Conservation (phyloP, 2,329 filamentous ascomycete genomes). For the Dothistroma pini region DNA sequence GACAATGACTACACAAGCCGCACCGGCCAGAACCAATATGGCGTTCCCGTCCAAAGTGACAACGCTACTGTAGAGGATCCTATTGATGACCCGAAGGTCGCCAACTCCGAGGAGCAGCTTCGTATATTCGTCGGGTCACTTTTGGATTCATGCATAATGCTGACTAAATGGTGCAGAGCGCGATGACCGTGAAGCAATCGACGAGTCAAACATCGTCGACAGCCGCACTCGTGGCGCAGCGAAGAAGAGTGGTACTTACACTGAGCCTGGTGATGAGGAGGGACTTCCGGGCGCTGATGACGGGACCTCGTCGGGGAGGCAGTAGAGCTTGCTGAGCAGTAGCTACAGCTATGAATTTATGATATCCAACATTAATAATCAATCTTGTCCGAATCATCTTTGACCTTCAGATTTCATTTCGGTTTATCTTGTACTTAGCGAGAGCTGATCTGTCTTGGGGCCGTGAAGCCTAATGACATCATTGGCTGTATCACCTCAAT, state of each 20-base stretch:
- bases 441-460: too few relatives aligned
- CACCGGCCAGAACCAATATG: conserved; percentile 44
- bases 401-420: not conserved
- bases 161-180: conserved; percentile 31
- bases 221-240: conserved; percentile 47
- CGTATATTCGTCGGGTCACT: conserved; percentile 34
- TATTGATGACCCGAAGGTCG: conserved; percentile 41
- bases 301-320: conserved; percentile 19
- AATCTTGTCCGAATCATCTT: not conserved
- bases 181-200: conserved; percentile 50
- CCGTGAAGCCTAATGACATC: too few relatives aligned
- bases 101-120: conserved; percentile 48
- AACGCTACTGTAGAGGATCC: conserved; percentile 45
- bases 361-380: not conserved
- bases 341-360: not conserved
- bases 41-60: conserved; percentile 48
- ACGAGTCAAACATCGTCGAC: conserved; percentile 47
- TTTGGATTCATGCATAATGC: not conserved
- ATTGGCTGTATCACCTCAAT: too few relatives aligned
- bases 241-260: conserved; percentile 44
- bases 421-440: too few relatives aligned
- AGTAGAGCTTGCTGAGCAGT: conserved; percentile 4
- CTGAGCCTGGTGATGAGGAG: conserved; percentile 53
- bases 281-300: conserved; percentile 30
- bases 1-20: conserved; percentile 49